Percentiles rank a stretch among this genome's conserved stretches.
phyloP scores from a whole-genome alignment of 345 rosid genomes.

The Pugionium dolabratum region DNA sequence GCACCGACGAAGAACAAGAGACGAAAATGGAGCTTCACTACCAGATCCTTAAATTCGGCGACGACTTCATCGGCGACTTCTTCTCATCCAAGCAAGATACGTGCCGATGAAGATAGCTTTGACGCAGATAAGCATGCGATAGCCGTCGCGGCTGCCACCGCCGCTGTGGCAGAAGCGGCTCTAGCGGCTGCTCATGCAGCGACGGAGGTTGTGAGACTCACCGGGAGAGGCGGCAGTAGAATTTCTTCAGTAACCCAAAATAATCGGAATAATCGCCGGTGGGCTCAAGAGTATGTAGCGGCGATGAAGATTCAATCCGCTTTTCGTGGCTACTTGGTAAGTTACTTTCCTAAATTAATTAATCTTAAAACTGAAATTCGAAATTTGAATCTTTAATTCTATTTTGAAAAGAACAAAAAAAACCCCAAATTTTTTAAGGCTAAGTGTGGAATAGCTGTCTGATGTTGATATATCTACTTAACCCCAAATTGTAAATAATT shows the following conservation, averaged over 20 bases:
- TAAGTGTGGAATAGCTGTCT: conserved; percentile 40
- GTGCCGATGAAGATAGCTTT: conserved; percentile 35
- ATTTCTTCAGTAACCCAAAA: conserved; percentile 27
- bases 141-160: conserved; percentile 91
- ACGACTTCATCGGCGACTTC: conserved; percentile 21
- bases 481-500: conserved; percentile 1
- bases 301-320: conserved; percentile 82
- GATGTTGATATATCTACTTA: conserved; percentile 39
- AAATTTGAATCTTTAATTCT: conserved; percentile 17
- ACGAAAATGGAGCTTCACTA: conserved; percentile 64
- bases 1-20: conserved; percentile 45
- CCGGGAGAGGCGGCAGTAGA: conserved; percentile 37
- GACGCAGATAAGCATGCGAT: conserved; percentile 78
- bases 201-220: conserved; percentile 88
- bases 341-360: conserved; percentile 35
- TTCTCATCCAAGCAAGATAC: conserved; percentile 30
- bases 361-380: conserved; percentile 5
- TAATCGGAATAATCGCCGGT: conserved; percentile 39
- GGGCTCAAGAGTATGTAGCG: conserved; percentile 47
- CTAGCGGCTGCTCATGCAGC: conserved; percentile 93
- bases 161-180: conserved; percentile 89
- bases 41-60: conserved; percentile 53
- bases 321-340: conserved; percentile 92
- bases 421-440: background rate
- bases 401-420: background rate